These are phyloP conservation scores for Acanthamoeba quina DNA, from an alignment of 208 protist genomes.

Conservation along the genomic window DNA sequence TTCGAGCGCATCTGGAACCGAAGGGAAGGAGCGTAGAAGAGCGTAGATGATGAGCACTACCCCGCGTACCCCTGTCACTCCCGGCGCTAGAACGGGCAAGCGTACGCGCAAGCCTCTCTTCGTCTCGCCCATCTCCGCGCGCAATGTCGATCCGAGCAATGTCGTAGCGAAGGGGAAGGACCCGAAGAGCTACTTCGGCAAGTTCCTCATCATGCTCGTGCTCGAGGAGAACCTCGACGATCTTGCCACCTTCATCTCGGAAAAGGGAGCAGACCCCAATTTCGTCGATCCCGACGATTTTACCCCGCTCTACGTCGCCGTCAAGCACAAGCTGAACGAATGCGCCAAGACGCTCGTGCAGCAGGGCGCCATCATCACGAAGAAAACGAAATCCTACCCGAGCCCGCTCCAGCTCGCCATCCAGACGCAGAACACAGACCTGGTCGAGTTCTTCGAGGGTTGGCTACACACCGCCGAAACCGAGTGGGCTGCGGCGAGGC, in stretches of 20 bases:
- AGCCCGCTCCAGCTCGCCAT: conserved; percentile 51
- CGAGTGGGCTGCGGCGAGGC: conserved; percentile 23
- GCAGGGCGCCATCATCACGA: conserved; percentile 44
- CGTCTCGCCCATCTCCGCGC: conserved; percentile 19
- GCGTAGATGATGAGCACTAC: background rate
- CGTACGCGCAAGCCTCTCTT: conserved; percentile 13
- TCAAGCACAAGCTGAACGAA: conserved; percentile 57
- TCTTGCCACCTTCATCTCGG: conserved; percentile 11
- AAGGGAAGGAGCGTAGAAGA: background rate
- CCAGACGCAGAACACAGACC: conserved; percentile 20
- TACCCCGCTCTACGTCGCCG: conserved; percentile 62
- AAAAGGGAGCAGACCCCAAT: conserved; percentile 60
- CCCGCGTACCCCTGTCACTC: background rate
- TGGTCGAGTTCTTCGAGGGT: conserved; percentile 11
- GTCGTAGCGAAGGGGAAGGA: conserved; percentile 49
- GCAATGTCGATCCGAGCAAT: conserved; percentile 22
- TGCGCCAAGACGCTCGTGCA: conserved; percentile 35
- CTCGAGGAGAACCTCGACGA: conserved; percentile 61
- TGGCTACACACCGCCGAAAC: conserved; percentile 8
- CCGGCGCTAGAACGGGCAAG: background rate
- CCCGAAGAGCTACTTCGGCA: conserved; percentile 52
- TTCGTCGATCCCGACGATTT: conserved; percentile 61
- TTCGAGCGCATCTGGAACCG: background rate
- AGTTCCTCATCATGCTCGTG: conserved; percentile 64
- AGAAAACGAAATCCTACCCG: conserved; percentile 58